These are phyloP conservation scores for Cutaneotrichosporon sp. DNA, from an alignment of 1,284 basidiomycete species.

Conservation along the genomic window DNA sequence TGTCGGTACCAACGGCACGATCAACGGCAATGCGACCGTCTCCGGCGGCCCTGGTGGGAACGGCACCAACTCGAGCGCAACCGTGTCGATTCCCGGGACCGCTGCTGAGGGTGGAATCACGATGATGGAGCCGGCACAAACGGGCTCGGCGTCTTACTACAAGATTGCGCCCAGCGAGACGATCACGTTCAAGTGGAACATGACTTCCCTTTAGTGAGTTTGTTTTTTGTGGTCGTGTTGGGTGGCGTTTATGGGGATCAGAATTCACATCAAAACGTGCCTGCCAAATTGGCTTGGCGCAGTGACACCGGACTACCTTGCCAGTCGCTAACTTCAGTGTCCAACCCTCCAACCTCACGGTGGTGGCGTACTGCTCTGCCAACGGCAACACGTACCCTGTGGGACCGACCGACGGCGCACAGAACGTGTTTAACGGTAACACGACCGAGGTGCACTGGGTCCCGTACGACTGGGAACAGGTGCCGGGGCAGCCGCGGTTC, in stretches of 20 bases:
- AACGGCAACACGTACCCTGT: slow-evolving; percentile 87
- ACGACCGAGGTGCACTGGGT: slow-evolving; percentile 78
- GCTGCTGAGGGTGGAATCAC: slow-evolving; percentile 51
- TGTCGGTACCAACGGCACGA: slow-evolving; percentile 4
- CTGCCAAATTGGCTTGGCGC: background rate
- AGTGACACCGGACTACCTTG: background rate
- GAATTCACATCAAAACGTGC: background rate
- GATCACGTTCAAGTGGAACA: slow-evolving; percentile 91
- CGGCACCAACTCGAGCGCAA: slow-evolving; percentile 17
- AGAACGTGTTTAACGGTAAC: slow-evolving; percentile 63
- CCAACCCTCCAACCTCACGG: slow-evolving; percentile 69
- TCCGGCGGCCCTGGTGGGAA: slow-evolving; percentile 14
- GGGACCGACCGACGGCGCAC: slow-evolving; percentile 64
- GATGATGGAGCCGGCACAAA: slow-evolving; percentile 66
- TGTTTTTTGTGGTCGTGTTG: background rate
- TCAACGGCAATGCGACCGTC: slow-evolving; percentile 3
- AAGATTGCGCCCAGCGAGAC: slow-evolving; percentile 74
- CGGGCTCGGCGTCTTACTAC: slow-evolving; percentile 73
- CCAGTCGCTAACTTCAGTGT: slow-evolving; percentile 42
- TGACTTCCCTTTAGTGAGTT: slow-evolving; percentile 62
- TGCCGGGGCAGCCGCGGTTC: slow-evolving; percentile 65
- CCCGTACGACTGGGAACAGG: slow-evolving; percentile 69
- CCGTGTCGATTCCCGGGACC: slow-evolving; percentile 46
- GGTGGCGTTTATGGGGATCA: background rate
- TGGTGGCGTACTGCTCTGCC: slow-evolving; percentile 70